These are phyloP conservation scores for Yarrowia deformans DNA, from an alignment of 805 yeast genomes.

Conservation along the genomic window DNA sequence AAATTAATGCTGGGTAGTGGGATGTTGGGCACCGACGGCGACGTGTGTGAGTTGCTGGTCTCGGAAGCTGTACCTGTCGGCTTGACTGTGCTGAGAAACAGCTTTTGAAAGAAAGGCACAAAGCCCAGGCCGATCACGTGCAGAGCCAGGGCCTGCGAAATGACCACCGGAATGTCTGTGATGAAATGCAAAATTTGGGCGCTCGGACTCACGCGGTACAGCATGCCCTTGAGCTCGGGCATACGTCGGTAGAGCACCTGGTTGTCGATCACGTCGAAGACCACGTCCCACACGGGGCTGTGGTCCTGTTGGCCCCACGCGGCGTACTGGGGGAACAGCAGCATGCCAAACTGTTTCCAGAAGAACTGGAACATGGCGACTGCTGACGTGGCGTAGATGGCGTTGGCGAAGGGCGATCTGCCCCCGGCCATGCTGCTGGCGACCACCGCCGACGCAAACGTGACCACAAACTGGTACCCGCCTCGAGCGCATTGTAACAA, in stretches of 20 bases:
- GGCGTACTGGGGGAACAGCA: conserved; percentile 41
- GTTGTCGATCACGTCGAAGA: conserved; percentile 32
- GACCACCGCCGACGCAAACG: conserved; percentile 49
- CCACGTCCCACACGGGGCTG: conserved; percentile 34
- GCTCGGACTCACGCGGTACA: conserved; percentile 42
- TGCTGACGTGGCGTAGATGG: conserved; percentile 47
- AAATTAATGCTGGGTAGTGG: conserved; percentile 20
- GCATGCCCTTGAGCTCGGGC: conserved; percentile 39
- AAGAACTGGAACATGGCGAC: conserved; percentile 45
- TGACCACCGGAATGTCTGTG: conserved; percentile 44
- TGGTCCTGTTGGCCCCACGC: conserved; percentile 25
- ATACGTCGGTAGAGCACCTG: conserved; percentile 28
- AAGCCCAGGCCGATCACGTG: conserved; percentile 49
- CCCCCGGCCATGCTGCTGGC: conserved; percentile 50
- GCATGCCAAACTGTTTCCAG: conserved; percentile 43
- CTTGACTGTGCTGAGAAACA: conserved; percentile 44
- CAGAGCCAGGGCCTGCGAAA: conserved; percentile 48
- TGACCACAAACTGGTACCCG: conserved; percentile 39
- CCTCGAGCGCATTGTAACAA: conserved; percentile 23
- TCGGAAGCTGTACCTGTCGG: conserved; percentile 8
- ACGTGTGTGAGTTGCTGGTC: conserved; percentile 1
- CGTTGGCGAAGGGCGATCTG: conserved; percentile 45
- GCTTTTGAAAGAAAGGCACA: conserved; percentile 46
- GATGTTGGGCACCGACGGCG: background rate
- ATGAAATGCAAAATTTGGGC: conserved; percentile 47